phyloP scores from a whole-genome alignment of 768 basidiomycete genomes.

The Xerocomellus dryophilus region DNA sequence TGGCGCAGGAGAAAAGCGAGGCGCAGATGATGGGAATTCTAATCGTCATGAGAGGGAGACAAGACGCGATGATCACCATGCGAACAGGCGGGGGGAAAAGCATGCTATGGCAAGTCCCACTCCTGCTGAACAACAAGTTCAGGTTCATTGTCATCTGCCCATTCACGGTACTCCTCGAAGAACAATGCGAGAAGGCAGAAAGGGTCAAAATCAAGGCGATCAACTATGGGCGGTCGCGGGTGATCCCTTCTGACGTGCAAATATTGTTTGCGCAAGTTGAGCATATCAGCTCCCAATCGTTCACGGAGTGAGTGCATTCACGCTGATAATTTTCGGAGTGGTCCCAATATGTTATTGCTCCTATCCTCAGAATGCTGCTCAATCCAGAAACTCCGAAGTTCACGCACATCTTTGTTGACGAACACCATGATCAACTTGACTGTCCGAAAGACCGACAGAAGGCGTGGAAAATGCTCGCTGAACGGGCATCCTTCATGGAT shows the following conservation, averaged over 20 bases:
- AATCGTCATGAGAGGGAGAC: neutral
- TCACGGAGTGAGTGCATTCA: neutral
- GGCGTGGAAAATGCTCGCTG: neutral
- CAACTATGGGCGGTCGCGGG: neutral
- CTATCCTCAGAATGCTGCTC: neutral
- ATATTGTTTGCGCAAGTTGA: slow-evolving; percentile 11
- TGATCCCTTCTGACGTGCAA: neutral
- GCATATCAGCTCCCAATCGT: neutral
- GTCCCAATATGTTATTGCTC: neutral
- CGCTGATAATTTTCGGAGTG: no score
- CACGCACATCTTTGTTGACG: neutral
- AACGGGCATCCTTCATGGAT: neutral
- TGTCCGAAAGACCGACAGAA: neutral
- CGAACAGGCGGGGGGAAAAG: slow-evolving; percentile 5
- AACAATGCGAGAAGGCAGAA: neutral
- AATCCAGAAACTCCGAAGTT: neutral
- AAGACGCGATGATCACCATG: slow-evolving; percentile 3
- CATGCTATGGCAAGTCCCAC: slow-evolving; percentile 7
- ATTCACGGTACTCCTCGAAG: slow-evolving; percentile 2
- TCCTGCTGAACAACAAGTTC: neutral
- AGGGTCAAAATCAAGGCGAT: neutral
- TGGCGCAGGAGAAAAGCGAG: neutral
- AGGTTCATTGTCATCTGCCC: slow-evolving; percentile 8
- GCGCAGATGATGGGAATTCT: slow-evolving; percentile 1
- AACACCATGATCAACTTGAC: slow-evolving; percentile 6